Percentiles rank a stretch among this genome's conserved stretches.
These are phyloP conservation scores for Volvox carteri DNA, from an alignment of 163 green algal species.

Conservation along the genomic window DNA sequence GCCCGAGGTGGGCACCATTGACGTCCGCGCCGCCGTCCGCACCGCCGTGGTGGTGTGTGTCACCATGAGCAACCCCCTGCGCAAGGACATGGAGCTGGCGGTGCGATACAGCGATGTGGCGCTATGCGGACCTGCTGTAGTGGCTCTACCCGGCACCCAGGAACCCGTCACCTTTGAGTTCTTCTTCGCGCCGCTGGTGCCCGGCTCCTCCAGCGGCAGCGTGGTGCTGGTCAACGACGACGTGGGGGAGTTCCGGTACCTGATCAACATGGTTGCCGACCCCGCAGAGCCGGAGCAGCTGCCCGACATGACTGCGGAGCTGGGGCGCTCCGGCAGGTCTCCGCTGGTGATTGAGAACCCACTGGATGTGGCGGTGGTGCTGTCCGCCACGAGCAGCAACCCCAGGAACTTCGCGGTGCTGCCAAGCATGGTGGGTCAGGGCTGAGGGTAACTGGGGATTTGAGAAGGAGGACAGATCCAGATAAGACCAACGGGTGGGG, in stretches of 20 bases:
- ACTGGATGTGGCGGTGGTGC: conserved; percentile 39
- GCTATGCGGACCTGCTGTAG: conserved; percentile 60
- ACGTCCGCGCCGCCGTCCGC: conserved; percentile 62
- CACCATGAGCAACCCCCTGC: conserved; percentile 74
- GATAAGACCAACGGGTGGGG: no score
- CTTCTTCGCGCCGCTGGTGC: conserved; percentile 75
- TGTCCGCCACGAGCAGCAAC: conserved; percentile 58
- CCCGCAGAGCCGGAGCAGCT: conserved; percentile 58
- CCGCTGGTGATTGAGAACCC: conserved; percentile 75
- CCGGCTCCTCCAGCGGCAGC: conserved; percentile 56
- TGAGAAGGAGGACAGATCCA: no score
- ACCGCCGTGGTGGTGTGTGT: conserved; percentile 63
- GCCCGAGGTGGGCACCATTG: conserved; percentile 67
- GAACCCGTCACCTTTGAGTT: conserved; percentile 67
- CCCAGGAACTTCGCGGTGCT: conserved; percentile 64
- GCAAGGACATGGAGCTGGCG: conserved; percentile 66
- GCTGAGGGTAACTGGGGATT: not conserved
- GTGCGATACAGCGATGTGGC: conserved; percentile 67
- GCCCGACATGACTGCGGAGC: conserved; percentile 60
- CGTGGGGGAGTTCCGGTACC: conserved; percentile 81
- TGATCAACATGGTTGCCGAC: conserved; percentile 69
- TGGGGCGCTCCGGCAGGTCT: conserved; percentile 56
- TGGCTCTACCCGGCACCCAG: conserved; percentile 57
- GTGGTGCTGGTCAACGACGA: conserved; percentile 74
- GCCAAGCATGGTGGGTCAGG: conserved; percentile 3